Evolutionary conservation across 2,329 filamentous ascomycete genomes (phyloP).

Genomic region (Colletotrichum sp.): DNA sequence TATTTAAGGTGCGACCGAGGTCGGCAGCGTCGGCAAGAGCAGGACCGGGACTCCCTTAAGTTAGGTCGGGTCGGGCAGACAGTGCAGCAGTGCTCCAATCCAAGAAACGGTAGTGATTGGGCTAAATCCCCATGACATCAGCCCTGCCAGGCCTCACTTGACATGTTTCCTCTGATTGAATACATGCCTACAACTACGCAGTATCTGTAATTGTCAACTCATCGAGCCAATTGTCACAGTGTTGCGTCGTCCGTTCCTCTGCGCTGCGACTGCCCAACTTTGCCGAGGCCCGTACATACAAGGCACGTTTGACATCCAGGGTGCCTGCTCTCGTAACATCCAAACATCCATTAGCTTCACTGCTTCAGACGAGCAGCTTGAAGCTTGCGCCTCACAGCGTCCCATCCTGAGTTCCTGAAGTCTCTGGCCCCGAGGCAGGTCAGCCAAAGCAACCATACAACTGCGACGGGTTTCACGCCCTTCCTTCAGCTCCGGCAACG

Average conservation of each 20-base stretch:
- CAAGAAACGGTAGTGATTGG: not conserved
- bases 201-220: not conserved
- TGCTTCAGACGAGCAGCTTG: not conserved
- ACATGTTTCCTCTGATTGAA: not conserved
- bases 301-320: not conserved
- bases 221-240: not conserved
- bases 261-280: not conserved
- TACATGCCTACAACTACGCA: not conserved
- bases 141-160: not conserved
- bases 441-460: not conserved
- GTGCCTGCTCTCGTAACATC: not conserved
- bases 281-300: not conserved
- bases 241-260: not conserved
- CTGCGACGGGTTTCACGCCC: not conserved
- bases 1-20: not conserved
- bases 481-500: slow-evolving; percentile 1
- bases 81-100: not conserved
- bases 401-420: not conserved
- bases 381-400: not conserved
- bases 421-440: not conserved
- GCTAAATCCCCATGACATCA: slow-evolving; percentile 3
- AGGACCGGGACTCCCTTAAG: not conserved
- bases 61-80: not conserved
- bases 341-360: not conserved
- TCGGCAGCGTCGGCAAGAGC: not conserved